Conservation (phyloP, 2,329 filamentous ascomycete species). For the Dactylellina haptotyla region DNA sequence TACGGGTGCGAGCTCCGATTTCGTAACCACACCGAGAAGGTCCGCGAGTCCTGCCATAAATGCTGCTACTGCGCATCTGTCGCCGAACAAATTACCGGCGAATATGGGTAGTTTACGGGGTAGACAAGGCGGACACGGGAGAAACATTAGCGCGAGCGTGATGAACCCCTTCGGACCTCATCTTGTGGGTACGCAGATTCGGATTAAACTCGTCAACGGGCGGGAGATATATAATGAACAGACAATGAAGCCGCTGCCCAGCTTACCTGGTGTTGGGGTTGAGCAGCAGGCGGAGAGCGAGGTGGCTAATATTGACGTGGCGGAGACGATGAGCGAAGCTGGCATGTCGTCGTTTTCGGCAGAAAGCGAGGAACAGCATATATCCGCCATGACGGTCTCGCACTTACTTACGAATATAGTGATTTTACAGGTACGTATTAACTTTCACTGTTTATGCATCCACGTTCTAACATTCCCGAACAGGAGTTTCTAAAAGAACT, state of each 20-base stretch:
- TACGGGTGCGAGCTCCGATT: slow-evolving; percentile 27
- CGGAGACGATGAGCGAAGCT: slow-evolving; percentile 41
- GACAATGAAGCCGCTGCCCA: slow-evolving; percentile 56
- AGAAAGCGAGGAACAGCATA: slow-evolving; percentile 55
- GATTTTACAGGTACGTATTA: slow-evolving; percentile 69
- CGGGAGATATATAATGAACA: slow-evolving; percentile 51
- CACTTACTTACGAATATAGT: slow-evolving; percentile 83
- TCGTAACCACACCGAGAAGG: slow-evolving; percentile 30
- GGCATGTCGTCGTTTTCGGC: slow-evolving; percentile 57
- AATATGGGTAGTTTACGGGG: slow-evolving; percentile 23
- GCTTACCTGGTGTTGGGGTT: slow-evolving; percentile 56
- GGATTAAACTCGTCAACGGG: slow-evolving; percentile 55
- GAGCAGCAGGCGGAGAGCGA: slow-evolving; percentile 55
- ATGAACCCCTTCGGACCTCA: slow-evolving; percentile 56
- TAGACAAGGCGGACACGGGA: slow-evolving; percentile 22
- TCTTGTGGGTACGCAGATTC: slow-evolving; percentile 56
- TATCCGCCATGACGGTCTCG: slow-evolving; percentile 72
- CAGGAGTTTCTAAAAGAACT: slow-evolving; percentile 79
- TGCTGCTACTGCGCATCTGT: slow-evolving; percentile 20
- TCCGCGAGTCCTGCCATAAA: slow-evolving; percentile 45
- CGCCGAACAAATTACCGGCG: slow-evolving; percentile 24
- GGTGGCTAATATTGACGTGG: slow-evolving; percentile 55
- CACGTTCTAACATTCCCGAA: too few relatives aligned
- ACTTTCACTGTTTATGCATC: neutral
- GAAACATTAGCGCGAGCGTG: slow-evolving; percentile 40